Percentiles rank a stretch among this genome's conserved stretches.
phyloP scores from a whole-genome alignment of 805 yeast species.

The Grigorovia jiainica region DNA sequence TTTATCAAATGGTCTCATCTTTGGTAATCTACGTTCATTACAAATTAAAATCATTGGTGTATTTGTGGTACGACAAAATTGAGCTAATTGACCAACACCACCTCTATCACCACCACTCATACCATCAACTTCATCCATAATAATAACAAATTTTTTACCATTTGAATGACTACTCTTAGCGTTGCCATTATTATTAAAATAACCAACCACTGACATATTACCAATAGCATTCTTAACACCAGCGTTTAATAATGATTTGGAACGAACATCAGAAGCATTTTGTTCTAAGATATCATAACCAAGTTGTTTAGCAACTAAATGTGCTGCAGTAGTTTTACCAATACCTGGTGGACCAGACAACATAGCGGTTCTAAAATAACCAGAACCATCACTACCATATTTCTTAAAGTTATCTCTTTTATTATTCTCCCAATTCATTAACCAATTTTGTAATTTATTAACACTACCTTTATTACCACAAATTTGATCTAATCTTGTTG shows the following conservation, averaged over 20 bases:
- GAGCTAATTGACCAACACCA: constrained; percentile 91
- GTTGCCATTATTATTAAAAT: constrained; percentile 36
- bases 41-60: constrained; percentile 91
- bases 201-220: constrained; percentile 80
- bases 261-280: constrained; percentile 84
- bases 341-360: constrained; percentile 85
- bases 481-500: constrained; percentile 59
- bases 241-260: constrained; percentile 63
- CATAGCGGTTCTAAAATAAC: constrained; percentile 70
- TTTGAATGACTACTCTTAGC: constrained; percentile 28
- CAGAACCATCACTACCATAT: constrained; percentile 56
- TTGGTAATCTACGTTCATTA: constrained; percentile 85
- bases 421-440: constrained; percentile 60
- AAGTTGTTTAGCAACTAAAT: constrained; percentile 54
- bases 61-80: constrained; percentile 71
- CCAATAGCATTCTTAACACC: constrained; percentile 62
- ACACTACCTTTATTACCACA: constrained; percentile 87
- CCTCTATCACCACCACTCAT: constrained; percentile 99
- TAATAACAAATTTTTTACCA: constrained; percentile 59
- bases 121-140: constrained; percentile 99
- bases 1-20: constrained; percentile 91
- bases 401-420: constrained; percentile 46
- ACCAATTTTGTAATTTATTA: constrained; percentile 60
- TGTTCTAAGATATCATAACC: constrained; percentile 71
- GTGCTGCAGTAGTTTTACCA: constrained; percentile 79